Conservation (phyloP, 2,329 filamentous ascomycete genomes). For the Exophiala sp. region DNA sequence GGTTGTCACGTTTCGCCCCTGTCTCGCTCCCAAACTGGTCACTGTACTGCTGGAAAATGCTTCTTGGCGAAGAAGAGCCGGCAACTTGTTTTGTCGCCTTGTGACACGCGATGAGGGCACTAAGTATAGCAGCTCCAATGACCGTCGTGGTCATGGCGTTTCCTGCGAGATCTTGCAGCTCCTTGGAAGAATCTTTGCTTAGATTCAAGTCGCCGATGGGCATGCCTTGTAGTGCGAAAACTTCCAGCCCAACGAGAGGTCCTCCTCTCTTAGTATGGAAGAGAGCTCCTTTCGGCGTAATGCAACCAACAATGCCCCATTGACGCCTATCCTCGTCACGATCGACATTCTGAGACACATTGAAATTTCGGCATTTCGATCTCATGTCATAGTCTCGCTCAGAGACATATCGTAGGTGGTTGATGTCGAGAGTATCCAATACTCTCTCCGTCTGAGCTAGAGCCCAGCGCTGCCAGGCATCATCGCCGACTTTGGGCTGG, state of each 20-base stretch:
- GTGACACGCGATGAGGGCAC: conserved; percentile 48
- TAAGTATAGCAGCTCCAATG: conserved; percentile 57
- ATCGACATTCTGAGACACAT: conserved; percentile 69
- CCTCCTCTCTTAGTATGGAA: conserved; percentile 57
- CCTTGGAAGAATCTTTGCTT: conserved; percentile 54
- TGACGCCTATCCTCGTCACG: conserved; percentile 45
- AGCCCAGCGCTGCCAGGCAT: conserved; percentile 49
- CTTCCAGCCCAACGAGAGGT: conserved; percentile 57
- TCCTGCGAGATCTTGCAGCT: conserved; percentile 65
- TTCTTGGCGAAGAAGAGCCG: background rate
- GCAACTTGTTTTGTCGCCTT: conserved; percentile 1
- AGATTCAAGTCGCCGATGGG: conserved; percentile 58
- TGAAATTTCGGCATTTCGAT: conserved; percentile 51
- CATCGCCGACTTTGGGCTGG: conserved; percentile 49
- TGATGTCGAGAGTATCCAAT: conserved; percentile 61
- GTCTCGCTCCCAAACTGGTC: background rate
- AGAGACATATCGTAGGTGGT: conserved; percentile 46
- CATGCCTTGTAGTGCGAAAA: conserved; percentile 62
- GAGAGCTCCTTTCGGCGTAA: conserved; percentile 60
- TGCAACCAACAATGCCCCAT: conserved; percentile 58
- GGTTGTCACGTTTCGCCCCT: background rate
- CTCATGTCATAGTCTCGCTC: conserved; percentile 50
- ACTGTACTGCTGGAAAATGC: conserved; percentile 9
- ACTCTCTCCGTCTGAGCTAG: conserved; percentile 53
- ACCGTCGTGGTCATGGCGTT: conserved; percentile 76